These are phyloP conservation scores for Lojkania enalia DNA, from an alignment of 2,329 filamentous ascomycete genomes.

Conservation along the genomic window DNA sequence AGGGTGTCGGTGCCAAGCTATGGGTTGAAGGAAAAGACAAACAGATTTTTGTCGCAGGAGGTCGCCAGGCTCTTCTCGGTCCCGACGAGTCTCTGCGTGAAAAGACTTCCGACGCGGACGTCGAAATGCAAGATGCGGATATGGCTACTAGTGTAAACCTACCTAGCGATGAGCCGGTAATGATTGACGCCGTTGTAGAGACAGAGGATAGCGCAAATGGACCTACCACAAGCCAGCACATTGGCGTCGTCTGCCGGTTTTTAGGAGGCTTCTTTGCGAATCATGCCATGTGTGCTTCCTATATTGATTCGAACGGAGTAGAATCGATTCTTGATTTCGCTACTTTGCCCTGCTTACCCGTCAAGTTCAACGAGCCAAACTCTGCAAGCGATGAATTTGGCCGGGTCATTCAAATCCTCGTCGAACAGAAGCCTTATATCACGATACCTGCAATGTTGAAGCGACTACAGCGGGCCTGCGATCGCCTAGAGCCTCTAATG, in stretches of 20 bases:
- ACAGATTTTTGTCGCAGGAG: constrained; percentile 62
- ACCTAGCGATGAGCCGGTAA: constrained; percentile 27
- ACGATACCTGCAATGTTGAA: constrained; percentile 80
- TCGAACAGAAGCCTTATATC: constrained; percentile 79
- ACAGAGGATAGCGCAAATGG: constrained; percentile 56
- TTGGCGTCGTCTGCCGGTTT: constrained; percentile 77
- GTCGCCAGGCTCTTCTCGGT: constrained; percentile 50
- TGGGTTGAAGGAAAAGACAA: constrained; percentile 64
- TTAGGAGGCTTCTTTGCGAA: constrained; percentile 77
- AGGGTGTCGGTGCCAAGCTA: constrained; percentile 78
- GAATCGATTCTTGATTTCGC: constrained; percentile 84
- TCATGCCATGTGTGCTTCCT: constrained; percentile 68
- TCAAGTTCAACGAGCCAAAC: constrained; percentile 64
- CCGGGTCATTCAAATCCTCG: constrained; percentile 73
- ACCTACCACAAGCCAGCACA: constrained; percentile 65
- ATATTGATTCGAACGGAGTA: constrained; percentile 78
- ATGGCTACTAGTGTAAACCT: constrained; percentile 10
- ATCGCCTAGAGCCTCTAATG: constrained; percentile 69
- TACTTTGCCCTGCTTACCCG: constrained; percentile 77
- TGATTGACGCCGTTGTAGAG: constrained; percentile 48
- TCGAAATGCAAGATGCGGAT: constrained; percentile 66
- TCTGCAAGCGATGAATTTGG: constrained; percentile 70
- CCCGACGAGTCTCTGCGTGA: constrained; percentile 43
- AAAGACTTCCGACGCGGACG: constrained; percentile 47
- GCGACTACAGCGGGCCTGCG: constrained; percentile 70